Conservation (phyloP, 805 yeast genomes). For the Teunomyces aglyptinius region DNA sequence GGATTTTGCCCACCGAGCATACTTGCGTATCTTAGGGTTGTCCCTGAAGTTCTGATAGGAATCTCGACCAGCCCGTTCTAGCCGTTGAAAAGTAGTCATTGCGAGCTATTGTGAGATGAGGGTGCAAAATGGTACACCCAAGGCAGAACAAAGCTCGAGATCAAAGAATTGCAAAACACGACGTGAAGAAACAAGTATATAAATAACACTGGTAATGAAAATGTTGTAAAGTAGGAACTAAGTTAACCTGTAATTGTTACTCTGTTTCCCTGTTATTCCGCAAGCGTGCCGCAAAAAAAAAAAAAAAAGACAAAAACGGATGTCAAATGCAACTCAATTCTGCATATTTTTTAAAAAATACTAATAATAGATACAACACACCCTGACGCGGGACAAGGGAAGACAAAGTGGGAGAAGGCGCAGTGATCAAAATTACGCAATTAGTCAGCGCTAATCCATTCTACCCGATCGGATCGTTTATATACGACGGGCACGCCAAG, state of each 20-base stretch:
- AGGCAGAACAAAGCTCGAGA: background rate
- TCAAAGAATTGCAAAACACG: background rate
- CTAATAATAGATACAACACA: background rate
- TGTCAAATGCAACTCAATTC: background rate
- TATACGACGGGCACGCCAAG: background rate
- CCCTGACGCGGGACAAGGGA: background rate
- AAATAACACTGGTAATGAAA: background rate
- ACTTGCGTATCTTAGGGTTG: background rate
- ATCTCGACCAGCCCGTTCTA: background rate
- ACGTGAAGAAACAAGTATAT: background rate
- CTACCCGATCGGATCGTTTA: background rate
- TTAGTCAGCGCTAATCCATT: background rate
- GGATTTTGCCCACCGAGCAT: background rate
- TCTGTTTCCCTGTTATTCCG: background rate
- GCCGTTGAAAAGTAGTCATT: background rate
- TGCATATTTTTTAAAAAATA: background rate
- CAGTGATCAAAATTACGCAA: background rate
- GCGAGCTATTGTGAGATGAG: background rate
- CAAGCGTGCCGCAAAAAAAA: background rate
- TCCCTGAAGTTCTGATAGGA: background rate
- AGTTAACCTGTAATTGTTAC: background rate
- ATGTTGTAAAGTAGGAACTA: background rate
- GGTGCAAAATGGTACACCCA: background rate
- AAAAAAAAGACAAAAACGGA: background rate
- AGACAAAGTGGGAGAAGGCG: background rate